Base-by-base conservation (phyloP, 805 yeast genomes). In the Suhomyces faveliae region DNA sequence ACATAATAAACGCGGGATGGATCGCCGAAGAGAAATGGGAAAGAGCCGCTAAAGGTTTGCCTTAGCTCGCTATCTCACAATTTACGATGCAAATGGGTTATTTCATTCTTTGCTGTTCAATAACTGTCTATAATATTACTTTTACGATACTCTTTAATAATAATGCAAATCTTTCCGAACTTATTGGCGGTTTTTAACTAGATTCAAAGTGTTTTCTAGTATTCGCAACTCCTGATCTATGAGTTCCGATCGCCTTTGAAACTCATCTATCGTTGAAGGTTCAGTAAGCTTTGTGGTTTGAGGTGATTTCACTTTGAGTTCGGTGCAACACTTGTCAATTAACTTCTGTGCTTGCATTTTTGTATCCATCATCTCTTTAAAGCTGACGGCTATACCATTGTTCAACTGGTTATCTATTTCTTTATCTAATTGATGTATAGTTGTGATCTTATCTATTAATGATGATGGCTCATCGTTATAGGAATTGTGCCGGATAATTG, bases 1-100 rank as follows among this genome's bases (percentile, higher is more conserved):
- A 78, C 53, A 79, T 91, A 20, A 77, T 91, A 37, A 83, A 88
- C 57, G 80, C 86, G 3, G 97, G 97, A 15, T 91, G 98, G 98
- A 76, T 78, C 12, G 84, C 82, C 50, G 81, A 81, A 19, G 89
- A 84, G 43, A 80, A 81, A 54, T 91, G 94, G 92, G 85, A 79
- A 49, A 67, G 75, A 30, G 78, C 78, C 3, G 74, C 75, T 4
- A 60, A 57, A 25, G 77, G 77, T 1, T 54, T 71, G 43, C 60
- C 74, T 4, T 67, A 51, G 40, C 17, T 33, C 20, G 9, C 9
- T 15, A 33, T 33, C 21, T 33, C 17, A 33, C 6, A 17, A 17
- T 6, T 33, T 17, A 33, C 37, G 37, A 33, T 33, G 10, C 15
- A 15, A 33, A 33, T 20, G 37, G 10, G 19, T 15, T 33, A 15